phyloP scores from a whole-genome alignment of 2,329 filamentous ascomycete species.

The Xylaria sp. region DNA sequence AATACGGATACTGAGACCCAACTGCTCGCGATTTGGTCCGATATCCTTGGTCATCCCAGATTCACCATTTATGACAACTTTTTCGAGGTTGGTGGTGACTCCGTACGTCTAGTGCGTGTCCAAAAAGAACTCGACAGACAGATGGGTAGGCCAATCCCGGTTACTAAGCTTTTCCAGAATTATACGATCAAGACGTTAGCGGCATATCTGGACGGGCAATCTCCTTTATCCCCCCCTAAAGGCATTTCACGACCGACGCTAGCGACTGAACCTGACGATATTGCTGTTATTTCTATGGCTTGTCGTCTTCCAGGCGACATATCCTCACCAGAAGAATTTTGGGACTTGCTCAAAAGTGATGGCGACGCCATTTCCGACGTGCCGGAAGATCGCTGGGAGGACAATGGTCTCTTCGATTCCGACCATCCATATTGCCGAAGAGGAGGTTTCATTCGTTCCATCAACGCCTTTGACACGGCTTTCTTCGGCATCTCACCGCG shows the following conservation, averaged over 20 bases:
- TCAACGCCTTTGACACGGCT: constrained; percentile 42
- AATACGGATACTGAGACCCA: constrained; percentile 39
- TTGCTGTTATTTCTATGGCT: constrained; percentile 50
- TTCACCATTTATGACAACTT: constrained; percentile 46
- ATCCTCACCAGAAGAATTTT: constrained; percentile 49
- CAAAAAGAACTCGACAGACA: constrained; percentile 45
- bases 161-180: constrained; percentile 45
- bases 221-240: background rate
- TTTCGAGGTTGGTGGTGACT: constrained; percentile 49
- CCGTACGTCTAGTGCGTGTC: constrained; percentile 44
- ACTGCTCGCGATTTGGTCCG: constrained; percentile 44
- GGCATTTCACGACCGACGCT: background rate
- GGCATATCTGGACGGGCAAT: constrained; percentile 33
- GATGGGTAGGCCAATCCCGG: constrained; percentile 40
- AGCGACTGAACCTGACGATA: constrained; percentile 34
- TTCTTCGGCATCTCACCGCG: constrained; percentile 47
- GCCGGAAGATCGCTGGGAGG: constrained; percentile 48
- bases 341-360: constrained; percentile 49
- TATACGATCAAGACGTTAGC: constrained; percentile 48
- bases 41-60: constrained; percentile 43
- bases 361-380: constrained; percentile 46
- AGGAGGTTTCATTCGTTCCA: constrained; percentile 43
- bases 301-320: constrained; percentile 52
- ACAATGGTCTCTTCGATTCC: constrained; percentile 30
- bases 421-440: constrained; percentile 38